These are phyloP conservation scores for Saprolegnia diclina DNA, from an alignment of 352 stramenopile genomes.

Conservation along the genomic window DNA sequence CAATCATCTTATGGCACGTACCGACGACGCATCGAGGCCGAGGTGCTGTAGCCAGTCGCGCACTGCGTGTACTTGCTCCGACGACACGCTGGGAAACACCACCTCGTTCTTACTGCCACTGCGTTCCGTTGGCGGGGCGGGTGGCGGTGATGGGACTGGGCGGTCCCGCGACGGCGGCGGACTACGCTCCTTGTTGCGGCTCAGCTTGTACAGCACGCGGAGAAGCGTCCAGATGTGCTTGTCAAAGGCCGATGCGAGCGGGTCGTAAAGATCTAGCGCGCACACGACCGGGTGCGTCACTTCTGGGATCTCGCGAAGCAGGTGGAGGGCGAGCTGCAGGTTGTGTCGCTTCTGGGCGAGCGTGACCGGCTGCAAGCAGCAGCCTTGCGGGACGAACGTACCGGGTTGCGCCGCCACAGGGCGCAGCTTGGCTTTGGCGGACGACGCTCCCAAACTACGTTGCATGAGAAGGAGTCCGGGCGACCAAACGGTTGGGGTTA, in stretches of 20 bases:
- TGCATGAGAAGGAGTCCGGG: slow-evolving; percentile 11
- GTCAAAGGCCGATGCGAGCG: neutral
- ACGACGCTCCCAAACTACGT: slow-evolving; percentile 16
- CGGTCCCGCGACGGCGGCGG: slow-evolving; percentile 22
- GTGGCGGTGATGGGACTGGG: no score
- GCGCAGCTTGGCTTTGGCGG: slow-evolving; percentile 21
- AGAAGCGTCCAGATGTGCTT: neutral
- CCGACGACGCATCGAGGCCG: slow-evolving; percentile 22
- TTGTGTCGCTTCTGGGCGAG: slow-evolving; percentile 15
- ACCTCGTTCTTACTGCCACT: slow-evolving; percentile 27
- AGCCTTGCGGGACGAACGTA: slow-evolving; percentile 14
- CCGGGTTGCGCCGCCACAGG: slow-evolving; percentile 1
- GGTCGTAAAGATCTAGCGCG: neutral
- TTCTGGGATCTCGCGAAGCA: neutral
- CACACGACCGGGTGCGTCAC: neutral
- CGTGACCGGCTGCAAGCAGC: neutral
- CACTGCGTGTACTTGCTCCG: slow-evolving; percentile 34
- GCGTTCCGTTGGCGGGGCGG: slow-evolving; percentile 17
- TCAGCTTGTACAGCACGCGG: slow-evolving; percentile 27
- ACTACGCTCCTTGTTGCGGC: slow-evolving; percentile 24
- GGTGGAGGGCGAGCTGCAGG: slow-evolving; percentile 1
- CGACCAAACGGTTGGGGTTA: slow-evolving; percentile 25
- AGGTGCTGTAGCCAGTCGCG: slow-evolving; percentile 32
- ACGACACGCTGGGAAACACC: slow-evolving; percentile 30
- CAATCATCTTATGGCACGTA: neutral